phyloP scores from a whole-genome alignment of 768 basidiomycete species.

The Hirschioporus abietinus region DNA sequence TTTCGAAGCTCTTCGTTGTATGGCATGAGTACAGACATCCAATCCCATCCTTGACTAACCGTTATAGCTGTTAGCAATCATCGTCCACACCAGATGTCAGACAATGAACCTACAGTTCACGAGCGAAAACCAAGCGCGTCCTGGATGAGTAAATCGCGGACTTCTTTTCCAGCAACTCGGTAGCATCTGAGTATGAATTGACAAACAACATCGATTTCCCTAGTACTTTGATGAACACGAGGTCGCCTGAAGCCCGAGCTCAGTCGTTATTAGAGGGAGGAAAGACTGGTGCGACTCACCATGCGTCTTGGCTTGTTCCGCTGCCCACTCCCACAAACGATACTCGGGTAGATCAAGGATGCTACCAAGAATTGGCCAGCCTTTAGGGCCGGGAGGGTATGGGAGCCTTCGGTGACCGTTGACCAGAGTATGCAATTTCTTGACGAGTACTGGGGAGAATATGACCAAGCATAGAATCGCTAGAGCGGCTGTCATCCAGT shows the following conservation, averaged over 20 bases:
- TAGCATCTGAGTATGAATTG: constrained; percentile 21
- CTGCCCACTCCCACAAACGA: constrained; percentile 60
- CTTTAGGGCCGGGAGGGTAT: constrained; percentile 64
- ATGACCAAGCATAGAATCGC: constrained; percentile 7
- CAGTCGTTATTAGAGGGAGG: background rate
- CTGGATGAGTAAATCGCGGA: constrained; percentile 31
- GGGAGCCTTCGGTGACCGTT: constrained; percentile 33
- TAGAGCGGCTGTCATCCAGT: constrained; percentile 14
- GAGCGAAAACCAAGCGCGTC: constrained; percentile 24
- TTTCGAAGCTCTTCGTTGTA: too few relatives aligned
- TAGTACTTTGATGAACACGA: constrained; percentile 25
- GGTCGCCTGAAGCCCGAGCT: constrained; percentile 20
- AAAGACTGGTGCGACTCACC: constrained; percentile 40
- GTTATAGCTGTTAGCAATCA: background rate
- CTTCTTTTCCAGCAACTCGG: constrained; percentile 22
- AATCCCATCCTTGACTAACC: constrained; percentile 5
- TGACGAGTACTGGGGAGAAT: constrained; percentile 5
- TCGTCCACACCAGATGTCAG: background rate
- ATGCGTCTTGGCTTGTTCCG: constrained; percentile 55
- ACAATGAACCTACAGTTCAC: constrained; percentile 16
- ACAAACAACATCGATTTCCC: constrained; percentile 23
- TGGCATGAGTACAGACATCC: background rate
- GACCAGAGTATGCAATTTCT: constrained; percentile 14
- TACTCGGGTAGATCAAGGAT: constrained; percentile 51
- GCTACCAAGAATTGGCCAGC: constrained; percentile 62